Evolutionary conservation across 495 filamentous ascomycete genomes (phyloP).

Genomic region (Hapsidospora chrysogenum): DNA sequence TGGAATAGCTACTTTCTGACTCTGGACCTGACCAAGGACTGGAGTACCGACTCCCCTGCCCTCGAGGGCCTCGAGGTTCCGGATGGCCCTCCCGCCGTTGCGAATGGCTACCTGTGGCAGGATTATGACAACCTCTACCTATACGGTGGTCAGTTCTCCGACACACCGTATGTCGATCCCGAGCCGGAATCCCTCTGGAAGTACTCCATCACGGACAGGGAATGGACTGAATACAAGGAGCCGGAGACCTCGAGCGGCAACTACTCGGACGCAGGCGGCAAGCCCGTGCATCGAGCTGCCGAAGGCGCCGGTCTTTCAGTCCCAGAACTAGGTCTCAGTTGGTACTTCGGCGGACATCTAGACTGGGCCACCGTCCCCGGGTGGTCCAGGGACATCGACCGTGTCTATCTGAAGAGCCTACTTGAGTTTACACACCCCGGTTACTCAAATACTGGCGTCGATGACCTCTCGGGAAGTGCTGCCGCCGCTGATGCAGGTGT

Average conservation of each 20-base stretch:
- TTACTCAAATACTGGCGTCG: slow-evolving; percentile 39
- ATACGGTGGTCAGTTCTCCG: slow-evolving; percentile 57
- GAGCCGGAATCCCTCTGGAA: slow-evolving; percentile 43
- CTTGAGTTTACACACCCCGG: slow-evolving; percentile 61
- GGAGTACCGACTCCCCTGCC: slow-evolving; percentile 46
- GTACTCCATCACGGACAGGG: slow-evolving; percentile 39
- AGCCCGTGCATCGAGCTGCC: slow-evolving; percentile 42
- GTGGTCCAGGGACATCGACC: slow-evolving; percentile 43
- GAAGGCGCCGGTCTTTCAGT: slow-evolving; percentile 58
- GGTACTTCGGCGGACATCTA: slow-evolving; percentile 62
- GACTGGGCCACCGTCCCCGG: slow-evolving; percentile 50
- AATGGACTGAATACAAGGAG: slow-evolving; percentile 41
- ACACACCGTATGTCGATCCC: slow-evolving; percentile 34
- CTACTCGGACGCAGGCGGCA: slow-evolving; percentile 32
- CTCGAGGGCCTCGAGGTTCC: slow-evolving; percentile 44
- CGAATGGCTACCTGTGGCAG: slow-evolving; percentile 58
- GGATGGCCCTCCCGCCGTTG: slow-evolving; percentile 49
- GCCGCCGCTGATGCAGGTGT: slow-evolving; percentile 36
- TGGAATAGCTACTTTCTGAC: slow-evolving; percentile 65
- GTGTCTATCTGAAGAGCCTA: slow-evolving; percentile 54
- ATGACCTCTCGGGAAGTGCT: slow-evolving; percentile 24
- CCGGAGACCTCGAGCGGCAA: slow-evolving; percentile 41
- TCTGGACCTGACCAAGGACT: slow-evolving; percentile 47
- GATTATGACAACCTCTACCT: slow-evolving; percentile 48
- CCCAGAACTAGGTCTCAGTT: slow-evolving; percentile 47